Evolutionary conservation across 1,284 basidiomycete species (phyloP), one percentile per base, ranked within the genome.

Genomic region (Ceratobasidium theobromae): DNA sequence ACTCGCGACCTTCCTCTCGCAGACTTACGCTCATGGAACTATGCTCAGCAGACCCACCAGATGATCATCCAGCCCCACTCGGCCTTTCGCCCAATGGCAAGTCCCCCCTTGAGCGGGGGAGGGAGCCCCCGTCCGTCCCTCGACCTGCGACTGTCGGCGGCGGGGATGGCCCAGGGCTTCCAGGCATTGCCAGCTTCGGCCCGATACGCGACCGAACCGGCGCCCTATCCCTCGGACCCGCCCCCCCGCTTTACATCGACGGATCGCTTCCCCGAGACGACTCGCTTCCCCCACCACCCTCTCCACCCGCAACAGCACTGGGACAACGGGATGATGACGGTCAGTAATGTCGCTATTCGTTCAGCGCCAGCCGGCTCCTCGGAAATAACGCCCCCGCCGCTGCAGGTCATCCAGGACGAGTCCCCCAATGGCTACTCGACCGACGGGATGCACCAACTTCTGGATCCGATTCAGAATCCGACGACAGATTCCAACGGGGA

Each of bases 11-110:
- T 48, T 55, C 67, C 45, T 87, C 85, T 78, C 82, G 88, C 72
- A 78, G 88, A 69, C 85, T 91, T 82, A 82, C 86, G 76, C 85
- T 91, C 81, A 84, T 91, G 88, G 88, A 91, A 72, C 86, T 91
- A 81, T 88, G 86, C 82, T 62, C 58, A 49, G 45, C 58, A 18
- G 58, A 46, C 30, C 6, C 55, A 33, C 43, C 25, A 25, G 55
- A 58, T 58, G 58, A 62, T 62, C 27, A 51, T 62, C 23, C 45
- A 2, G 57, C 54, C 28, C 38, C 58, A 62, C 32, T 35, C 58
- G 30, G 46, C 46, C 14, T 62, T 62, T 62, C 58, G 58, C 2
- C 58, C 58, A 21, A 62, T 62, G 58, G 58, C 58, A 49, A 62
- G 58, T 38, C 58, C 58, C 14, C 58, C 58, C n/a, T 33, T 62